Conservation (phyloP, 768 basidiomycete genomes). For the Mycena galericulata region DNA sequence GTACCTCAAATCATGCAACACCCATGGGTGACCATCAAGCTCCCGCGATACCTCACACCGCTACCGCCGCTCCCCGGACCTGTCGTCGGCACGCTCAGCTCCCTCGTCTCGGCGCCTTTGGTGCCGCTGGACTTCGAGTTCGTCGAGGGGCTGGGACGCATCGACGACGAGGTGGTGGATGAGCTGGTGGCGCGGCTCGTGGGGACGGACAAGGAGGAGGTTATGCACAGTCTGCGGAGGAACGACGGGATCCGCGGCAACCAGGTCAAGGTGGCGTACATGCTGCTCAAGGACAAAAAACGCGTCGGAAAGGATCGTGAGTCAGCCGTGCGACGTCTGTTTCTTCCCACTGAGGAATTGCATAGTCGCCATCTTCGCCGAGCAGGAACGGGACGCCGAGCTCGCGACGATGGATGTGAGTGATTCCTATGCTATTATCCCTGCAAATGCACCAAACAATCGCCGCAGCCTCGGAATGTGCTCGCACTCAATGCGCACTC, state of each 20-base stretch:
- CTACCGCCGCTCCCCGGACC: constrained; percentile 84
- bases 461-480: constrained; percentile 72
- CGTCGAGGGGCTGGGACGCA: constrained; percentile 91
- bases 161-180: constrained; percentile 92
- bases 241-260: constrained; percentile 91
- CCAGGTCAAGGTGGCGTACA: constrained; percentile 96
- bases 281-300: constrained; percentile 90
- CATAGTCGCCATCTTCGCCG: constrained; percentile 81
- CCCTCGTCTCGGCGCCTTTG: constrained; percentile 77
- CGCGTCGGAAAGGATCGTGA: constrained; percentile 86
- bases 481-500: constrained; percentile 77
- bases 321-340: constrained; percentile 44
- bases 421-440: constrained; percentile 29
- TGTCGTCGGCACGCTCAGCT: constrained; percentile 78
- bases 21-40: constrained; percentile 89
- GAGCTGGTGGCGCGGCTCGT: constrained; percentile 82
- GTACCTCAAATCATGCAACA: constrained; percentile 91
- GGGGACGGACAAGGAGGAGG: constrained; percentile 83
- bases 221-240: constrained; percentile 86
- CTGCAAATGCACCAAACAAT: constrained; percentile 20
- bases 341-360: neutral
- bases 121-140: constrained; percentile 80
- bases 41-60: constrained; percentile 88
- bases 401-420: constrained; percentile 85
- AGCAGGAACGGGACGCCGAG: constrained; percentile 88